phyloP scores from a whole-genome alignment of 176 grass and related monocot genomes.

The Phragmites australis region DNA sequence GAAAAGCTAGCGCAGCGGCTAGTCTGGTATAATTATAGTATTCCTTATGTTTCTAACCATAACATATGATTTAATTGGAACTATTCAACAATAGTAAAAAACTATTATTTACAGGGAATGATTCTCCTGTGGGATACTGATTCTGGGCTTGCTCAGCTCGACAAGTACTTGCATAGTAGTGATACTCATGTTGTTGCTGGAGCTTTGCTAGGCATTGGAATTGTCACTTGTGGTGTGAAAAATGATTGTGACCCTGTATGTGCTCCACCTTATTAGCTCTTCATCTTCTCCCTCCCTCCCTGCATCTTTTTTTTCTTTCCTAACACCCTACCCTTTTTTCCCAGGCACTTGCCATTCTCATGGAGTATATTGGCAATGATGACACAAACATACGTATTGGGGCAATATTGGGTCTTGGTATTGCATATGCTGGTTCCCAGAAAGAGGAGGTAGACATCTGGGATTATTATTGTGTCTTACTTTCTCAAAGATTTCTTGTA shows the following conservation, averaged over 20 bases:
- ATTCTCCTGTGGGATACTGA: slow-evolving; percentile 97
- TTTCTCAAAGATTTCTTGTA: background rate
- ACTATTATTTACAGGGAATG: slow-evolving; percentile 68
- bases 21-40: slow-evolving; percentile 65
- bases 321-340: slow-evolving; percentile 16
- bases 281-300: background rate
- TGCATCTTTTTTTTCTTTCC: background rate
- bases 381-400: slow-evolving; percentile 84
- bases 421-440: slow-evolving; percentile 93
- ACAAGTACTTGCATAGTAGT: slow-evolving; percentile 89
- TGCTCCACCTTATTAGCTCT: slow-evolving; percentile 26
- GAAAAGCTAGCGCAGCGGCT: slow-evolving; percentile 90
- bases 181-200: slow-evolving; percentile 95
- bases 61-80: background rate
- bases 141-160: slow-evolving; percentile 81
- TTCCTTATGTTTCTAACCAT: slow-evolving; percentile 8
- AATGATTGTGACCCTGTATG: slow-evolving; percentile 95
- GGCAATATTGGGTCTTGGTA: slow-evolving; percentile 92
- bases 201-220: slow-evolving; percentile 91
- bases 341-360: slow-evolving; percentile 87
- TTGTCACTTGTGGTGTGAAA: slow-evolving; percentile 89
- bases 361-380: slow-evolving; percentile 90
- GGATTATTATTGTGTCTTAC: background rate
- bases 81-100: slow-evolving; percentile 13
- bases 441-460: slow-evolving; percentile 73